phyloP scores from a whole-genome alignment of 768 basidiomycete species.

The Pleurotus djamor region DNA sequence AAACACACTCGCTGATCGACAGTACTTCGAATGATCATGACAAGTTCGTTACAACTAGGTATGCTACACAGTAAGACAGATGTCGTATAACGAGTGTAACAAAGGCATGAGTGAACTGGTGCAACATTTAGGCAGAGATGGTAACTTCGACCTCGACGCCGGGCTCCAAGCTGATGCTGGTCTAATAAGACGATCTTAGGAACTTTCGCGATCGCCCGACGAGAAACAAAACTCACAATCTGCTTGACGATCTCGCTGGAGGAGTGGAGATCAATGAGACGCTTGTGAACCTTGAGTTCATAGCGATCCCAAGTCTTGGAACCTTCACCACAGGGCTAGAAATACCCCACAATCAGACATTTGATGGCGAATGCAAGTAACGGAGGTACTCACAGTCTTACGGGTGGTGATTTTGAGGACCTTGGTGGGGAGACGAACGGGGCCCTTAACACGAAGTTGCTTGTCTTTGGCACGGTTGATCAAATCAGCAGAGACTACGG shows the following conservation, averaged over 20 bases:
- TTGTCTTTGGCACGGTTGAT: conserved; percentile 99
- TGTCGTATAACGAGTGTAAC: too few relatives aligned
- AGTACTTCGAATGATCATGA: background rate
- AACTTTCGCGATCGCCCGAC: background rate
- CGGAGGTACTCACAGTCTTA: conserved; percentile 75
- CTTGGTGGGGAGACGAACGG: conserved; percentile 98
- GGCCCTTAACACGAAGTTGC: conserved; percentile 98
- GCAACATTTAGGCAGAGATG: conserved; percentile 63
- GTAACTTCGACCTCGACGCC: conserved; percentile 99
- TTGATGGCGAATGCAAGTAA: background rate
- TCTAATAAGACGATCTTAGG: conserved; percentile 44
- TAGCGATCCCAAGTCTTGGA: conserved; percentile 99
- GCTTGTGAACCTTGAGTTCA: conserved; percentile 99
- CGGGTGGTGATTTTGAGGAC: conserved; percentile 98
- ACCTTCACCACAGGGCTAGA: conserved; percentile 98
- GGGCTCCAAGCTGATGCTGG: conserved; percentile 97
- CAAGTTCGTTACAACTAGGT: too few relatives aligned
- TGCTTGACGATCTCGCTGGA: conserved; percentile 99
- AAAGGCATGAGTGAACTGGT: too few relatives aligned
- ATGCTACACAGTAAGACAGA: too few relatives aligned
- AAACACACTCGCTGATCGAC: background rate
- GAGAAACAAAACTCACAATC: conserved; percentile 64
- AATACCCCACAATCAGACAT: background rate
- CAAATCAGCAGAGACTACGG: conserved; percentile 87
- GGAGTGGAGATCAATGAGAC: conserved; percentile 98